A percentile compares a stretch with the other conserved stretches of the same genome.
These are phyloP conservation scores for Salix udensis DNA, from an alignment of 345 rosid genomes.

Conservation along the genomic window DNA sequence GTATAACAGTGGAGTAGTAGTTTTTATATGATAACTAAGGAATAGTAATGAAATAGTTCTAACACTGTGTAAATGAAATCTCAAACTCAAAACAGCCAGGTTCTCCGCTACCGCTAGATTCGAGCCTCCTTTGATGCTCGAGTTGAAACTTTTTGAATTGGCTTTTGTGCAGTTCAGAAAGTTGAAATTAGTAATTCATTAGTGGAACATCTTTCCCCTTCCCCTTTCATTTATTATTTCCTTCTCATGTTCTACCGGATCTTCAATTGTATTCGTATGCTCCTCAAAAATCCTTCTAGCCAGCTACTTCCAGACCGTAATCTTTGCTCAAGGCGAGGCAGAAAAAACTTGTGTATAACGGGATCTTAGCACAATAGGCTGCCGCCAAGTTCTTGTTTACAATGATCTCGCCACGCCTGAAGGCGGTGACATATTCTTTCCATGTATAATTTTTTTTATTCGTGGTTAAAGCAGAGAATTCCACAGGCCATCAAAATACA, in stretches of 20 bases:
- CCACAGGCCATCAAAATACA: neutral
- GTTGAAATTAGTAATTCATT: neutral
- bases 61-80: slow-evolving; percentile 29
- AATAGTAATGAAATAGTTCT: slow-evolving; percentile 2
- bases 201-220: neutral
- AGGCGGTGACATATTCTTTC: neutral
- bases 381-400: neutral
- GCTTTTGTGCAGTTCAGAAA: neutral
- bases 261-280: neutral
- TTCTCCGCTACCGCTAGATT: neutral
- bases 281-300: neutral
- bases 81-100: slow-evolving; percentile 13
- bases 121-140: slow-evolving; percentile 6
- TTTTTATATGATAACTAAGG: neutral
- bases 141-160: neutral
- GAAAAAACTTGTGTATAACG: neutral
- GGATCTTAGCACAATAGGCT: neutral
- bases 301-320: neutral
- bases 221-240: neutral
- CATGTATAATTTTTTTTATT: too few relatives aligned
- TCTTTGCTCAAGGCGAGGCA: neutral
- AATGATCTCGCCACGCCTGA: neutral
- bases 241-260: neutral
- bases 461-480: neutral
- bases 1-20: slow-evolving; percentile 12